A percentile compares a stretch with the other conserved stretches of the same genome.
phyloP scores from a whole-genome alignment of 305 asterid species.

The Lippia alba region DNA sequence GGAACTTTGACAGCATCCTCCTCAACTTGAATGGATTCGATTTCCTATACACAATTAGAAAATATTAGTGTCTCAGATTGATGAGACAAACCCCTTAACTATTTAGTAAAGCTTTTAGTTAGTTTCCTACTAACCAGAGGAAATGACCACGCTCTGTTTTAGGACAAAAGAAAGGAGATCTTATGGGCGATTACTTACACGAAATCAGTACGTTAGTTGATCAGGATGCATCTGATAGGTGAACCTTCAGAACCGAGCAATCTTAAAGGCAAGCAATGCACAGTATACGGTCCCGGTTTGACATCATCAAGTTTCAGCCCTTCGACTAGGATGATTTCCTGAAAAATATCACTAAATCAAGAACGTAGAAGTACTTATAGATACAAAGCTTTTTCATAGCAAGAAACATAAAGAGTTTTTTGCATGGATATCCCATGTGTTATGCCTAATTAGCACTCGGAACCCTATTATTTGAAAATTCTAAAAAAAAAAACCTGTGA shows the following conservation, averaged over 20 bases:
- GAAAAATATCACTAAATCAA: constrained; percentile 29
- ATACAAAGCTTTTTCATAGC: neutral
- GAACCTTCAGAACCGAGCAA: constrained; percentile 93
- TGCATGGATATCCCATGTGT: no score
- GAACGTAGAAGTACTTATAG: neutral
- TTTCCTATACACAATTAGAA: constrained; percentile 23
- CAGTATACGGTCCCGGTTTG: constrained; percentile 63
- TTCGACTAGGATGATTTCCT: constrained; percentile 94
- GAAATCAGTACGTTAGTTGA: constrained; percentile 49
- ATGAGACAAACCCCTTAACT: no score
- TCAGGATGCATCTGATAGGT: constrained; percentile 93
- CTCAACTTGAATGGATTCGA: constrained; percentile 17
- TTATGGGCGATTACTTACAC: constrained; percentile 2
- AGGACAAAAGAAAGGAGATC: no score
- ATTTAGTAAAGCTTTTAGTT: neutral
- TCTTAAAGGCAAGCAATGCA: constrained; percentile 91
- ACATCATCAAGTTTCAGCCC: constrained; percentile 86
- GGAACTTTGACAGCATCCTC: no score
- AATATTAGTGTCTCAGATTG: neutral
- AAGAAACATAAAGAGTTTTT: no score
- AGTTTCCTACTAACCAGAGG: no score
- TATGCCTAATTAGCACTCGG: no score
- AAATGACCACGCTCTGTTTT: no score
- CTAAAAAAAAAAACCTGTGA: no score
- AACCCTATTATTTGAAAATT: no score